Conservation (phyloP, 495 filamentous ascomycete species). For the Tuber aestivum region DNA sequence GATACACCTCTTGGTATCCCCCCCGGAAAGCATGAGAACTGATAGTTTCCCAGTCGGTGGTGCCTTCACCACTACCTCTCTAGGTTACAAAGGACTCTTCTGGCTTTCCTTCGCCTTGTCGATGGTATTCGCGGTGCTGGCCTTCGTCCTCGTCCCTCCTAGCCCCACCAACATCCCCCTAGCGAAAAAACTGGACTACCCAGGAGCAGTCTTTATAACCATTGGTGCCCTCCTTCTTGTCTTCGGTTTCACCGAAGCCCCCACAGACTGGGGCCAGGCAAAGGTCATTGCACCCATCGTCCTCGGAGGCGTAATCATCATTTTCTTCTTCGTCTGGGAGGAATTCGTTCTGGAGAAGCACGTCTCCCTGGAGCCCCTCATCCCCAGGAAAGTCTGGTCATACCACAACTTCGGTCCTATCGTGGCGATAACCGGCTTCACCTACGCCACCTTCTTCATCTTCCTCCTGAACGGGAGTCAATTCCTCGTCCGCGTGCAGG, state of each 20-base stretch:
- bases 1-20: background rate
- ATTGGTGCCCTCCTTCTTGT: slow-evolving; percentile 19
- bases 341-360: slow-evolving; percentile 14
- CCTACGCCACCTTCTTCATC: slow-evolving; percentile 22
- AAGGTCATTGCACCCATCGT: slow-evolving; percentile 22
- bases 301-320: slow-evolving; percentile 10
- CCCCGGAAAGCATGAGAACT: background rate
- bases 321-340: slow-evolving; percentile 22
- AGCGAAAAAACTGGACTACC: slow-evolving; percentile 23
- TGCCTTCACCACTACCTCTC: slow-evolving; percentile 18
- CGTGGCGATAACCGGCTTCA: slow-evolving; percentile 15
- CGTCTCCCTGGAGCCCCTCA: slow-evolving; percentile 18
- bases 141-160: slow-evolving; percentile 18
- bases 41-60: slow-evolving; percentile 16
- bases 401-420: slow-evolving; percentile 17
- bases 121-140: slow-evolving; percentile 12
- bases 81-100: slow-evolving; percentile 20
- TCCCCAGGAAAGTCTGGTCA: slow-evolving; percentile 20
- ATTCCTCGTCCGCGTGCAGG: slow-evolving; percentile 23
- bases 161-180: slow-evolving; percentile 8
- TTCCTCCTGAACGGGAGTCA: slow-evolving; percentile 22
- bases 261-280: slow-evolving; percentile 14
- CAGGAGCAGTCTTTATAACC: slow-evolving; percentile 21
- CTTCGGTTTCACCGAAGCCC: slow-evolving; percentile 26
- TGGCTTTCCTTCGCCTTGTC: slow-evolving; percentile 20